phyloP scores from a whole-genome alignment of 352 stramenopile genomes.

The Phytophthora europaea region DNA sequence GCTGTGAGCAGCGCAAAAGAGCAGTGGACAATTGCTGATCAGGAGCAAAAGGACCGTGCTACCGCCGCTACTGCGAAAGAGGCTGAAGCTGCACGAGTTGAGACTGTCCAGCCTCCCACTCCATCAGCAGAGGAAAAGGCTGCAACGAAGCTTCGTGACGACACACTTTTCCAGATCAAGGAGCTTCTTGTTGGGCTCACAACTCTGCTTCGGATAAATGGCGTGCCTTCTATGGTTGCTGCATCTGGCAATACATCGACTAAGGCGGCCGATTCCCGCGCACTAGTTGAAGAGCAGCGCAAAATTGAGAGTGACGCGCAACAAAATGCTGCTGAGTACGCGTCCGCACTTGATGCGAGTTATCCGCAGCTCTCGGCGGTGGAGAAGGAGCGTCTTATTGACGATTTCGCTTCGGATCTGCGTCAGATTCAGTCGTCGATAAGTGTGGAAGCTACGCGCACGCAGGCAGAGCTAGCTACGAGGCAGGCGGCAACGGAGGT shows the following conservation, averaged over 20 bases:
- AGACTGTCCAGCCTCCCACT: background rate
- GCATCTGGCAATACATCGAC: background rate
- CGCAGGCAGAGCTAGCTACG: constrained; percentile 49
- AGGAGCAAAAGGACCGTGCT: constrained; percentile 24
- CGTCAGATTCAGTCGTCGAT: constrained; percentile 53
- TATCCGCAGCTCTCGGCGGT: constrained; percentile 54
- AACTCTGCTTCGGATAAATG: constrained; percentile 35
- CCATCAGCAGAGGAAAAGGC: constrained; percentile 18
- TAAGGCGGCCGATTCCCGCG: background rate
- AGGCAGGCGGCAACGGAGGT: constrained; percentile 44
- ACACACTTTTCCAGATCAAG: constrained; percentile 71
- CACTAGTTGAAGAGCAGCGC: constrained; percentile 1
- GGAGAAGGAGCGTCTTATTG: constrained; percentile 58
- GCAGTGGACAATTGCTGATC: constrained; percentile 19
- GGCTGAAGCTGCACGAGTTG: background rate
- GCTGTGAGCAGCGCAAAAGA: constrained; percentile 37
- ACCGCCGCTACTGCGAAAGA: background rate
- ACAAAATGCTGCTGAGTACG: constrained; percentile 52
- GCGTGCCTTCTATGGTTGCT: constrained; percentile 7
- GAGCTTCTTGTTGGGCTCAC: constrained; percentile 53
- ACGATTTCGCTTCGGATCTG: constrained; percentile 66
- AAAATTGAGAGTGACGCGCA: constrained; percentile 34
- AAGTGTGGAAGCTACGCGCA: constrained; percentile 61
- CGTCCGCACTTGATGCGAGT: constrained; percentile 45
- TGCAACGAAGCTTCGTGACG: constrained; percentile 38